Evolutionary conservation across 805 yeast genomes (phyloP).

Genomic region (Ogataea wickerhamii): DNA sequence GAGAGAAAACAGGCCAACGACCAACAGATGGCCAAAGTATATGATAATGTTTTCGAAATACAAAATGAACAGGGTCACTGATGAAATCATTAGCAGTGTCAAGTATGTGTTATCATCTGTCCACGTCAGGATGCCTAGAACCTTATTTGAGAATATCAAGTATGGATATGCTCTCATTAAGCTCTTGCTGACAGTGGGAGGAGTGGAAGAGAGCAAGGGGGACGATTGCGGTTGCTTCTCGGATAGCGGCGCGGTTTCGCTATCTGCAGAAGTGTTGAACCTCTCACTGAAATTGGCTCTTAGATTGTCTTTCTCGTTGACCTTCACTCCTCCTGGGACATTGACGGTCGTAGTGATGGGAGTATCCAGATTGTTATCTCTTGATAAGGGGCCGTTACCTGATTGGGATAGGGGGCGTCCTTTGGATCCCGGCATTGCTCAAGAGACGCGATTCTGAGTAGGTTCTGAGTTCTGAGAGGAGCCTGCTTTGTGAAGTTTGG

Average conservation of each 20-base stretch:
- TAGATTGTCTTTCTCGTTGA: slow-evolving; percentile 32
- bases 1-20: slow-evolving; percentile 57
- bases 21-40: slow-evolving; percentile 78
- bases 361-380: background rate
- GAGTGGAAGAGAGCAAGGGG: slow-evolving; percentile 83
- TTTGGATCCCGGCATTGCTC: background rate
- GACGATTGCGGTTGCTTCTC: slow-evolving; percentile 50
- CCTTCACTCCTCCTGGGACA: slow-evolving; percentile 24
- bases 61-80: slow-evolving; percentile 56
- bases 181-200: slow-evolving; percentile 85
- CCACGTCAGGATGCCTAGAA: slow-evolving; percentile 81
- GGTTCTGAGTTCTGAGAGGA: too few relatives aligned
- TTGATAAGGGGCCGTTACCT: background rate
- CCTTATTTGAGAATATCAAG: slow-evolving; percentile 64
- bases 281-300: slow-evolving; percentile 40
- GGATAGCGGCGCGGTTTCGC: background rate
- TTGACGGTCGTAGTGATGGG: slow-evolving; percentile 16
- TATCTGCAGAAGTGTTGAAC: slow-evolving; percentile 15
- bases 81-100: slow-evolving; percentile 56
- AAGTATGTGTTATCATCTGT: slow-evolving; percentile 81
- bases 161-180: slow-evolving; percentile 83
- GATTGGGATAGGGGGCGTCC: background rate
- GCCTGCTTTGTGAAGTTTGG: too few relatives aligned
- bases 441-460: too few relatives aligned
- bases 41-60: slow-evolving; percentile 74